A percentile compares a stretch with the other conserved stretches of the same genome.
Evolutionary conservation across 163 green algal species (phyloP).

Genomic region (Scenedesmus sp.): DNA sequence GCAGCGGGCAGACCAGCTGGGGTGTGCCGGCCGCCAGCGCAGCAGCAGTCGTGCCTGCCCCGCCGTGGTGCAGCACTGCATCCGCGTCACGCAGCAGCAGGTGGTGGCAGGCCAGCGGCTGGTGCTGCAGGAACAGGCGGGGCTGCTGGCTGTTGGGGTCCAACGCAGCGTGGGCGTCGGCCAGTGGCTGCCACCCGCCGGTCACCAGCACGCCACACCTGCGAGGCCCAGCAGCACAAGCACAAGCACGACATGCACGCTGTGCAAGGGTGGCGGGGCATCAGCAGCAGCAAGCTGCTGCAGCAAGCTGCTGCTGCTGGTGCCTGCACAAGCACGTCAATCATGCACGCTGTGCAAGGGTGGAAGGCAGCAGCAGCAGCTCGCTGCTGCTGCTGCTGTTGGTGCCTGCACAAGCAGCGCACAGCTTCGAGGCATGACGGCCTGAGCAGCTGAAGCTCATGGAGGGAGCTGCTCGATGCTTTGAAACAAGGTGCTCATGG

Average conservation of each 20-base stretch:
- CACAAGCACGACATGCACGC: conserved; percentile 23
- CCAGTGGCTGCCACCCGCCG: conserved; percentile 54
- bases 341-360: too few relatives aligned
- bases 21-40: conserved; percentile 66
- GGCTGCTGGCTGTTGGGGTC: neutral
- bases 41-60: conserved; percentile 71
- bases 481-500: too few relatives aligned
- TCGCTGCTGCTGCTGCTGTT: neutral
- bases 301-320: too few relatives aligned
- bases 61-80: conserved; percentile 59
- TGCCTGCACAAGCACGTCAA: too few relatives aligned
- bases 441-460: too few relatives aligned
- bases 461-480: too few relatives aligned
- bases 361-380: neutral
- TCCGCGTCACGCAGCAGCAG: conserved; percentile 53
- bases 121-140: neutral
- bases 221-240: conserved; percentile 1
- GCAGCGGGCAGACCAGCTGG: conserved; percentile 74
- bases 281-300: neutral
- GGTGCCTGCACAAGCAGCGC: too few relatives aligned
- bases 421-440: too few relatives aligned
- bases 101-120: conserved; percentile 56
- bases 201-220: conserved; percentile 62
- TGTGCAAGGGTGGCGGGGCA: neutral
- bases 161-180: conserved; percentile 1